Evolutionary conservation across 495 filamentous ascomycete species (phyloP).

Genomic region (Cercophora sp.): DNA sequence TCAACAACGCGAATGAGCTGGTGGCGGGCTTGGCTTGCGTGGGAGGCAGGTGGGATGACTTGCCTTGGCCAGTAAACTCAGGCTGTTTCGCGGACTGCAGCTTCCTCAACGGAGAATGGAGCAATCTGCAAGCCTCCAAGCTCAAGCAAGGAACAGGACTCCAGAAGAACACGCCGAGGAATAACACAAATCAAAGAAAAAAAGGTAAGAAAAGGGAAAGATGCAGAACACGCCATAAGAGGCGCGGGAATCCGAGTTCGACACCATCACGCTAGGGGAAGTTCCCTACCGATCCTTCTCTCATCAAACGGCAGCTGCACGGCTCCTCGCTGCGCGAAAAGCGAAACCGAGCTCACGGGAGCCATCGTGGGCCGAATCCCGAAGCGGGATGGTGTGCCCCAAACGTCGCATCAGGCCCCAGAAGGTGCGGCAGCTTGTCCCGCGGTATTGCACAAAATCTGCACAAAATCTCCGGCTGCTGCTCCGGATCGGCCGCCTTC

Average conservation of each 20-base stretch:
- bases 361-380: no score
- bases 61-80: neutral
- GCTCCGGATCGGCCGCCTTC: neutral
- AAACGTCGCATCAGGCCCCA: neutral
- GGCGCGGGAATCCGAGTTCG: no score
- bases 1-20: neutral
- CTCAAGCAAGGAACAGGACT: no score
- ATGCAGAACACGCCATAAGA: no score
- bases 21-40: slow-evolving; percentile 5
- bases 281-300: no score
- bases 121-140: neutral
- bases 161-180: no score
- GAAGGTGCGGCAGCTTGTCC: neutral
- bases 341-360: no score
- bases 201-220: no score
- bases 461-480: neutral
- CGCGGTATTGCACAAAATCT: neutral
- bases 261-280: no score
- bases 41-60: neutral
- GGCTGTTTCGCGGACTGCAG: neutral
- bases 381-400: neutral
- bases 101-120: neutral
- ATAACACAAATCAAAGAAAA: no score
- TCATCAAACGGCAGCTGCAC: no score
- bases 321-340: no score